These are phyloP conservation scores for Aspergillus vadensis DNA, from an alignment of 2,329 filamentous ascomycete genomes.

Conservation along the genomic window DNA sequence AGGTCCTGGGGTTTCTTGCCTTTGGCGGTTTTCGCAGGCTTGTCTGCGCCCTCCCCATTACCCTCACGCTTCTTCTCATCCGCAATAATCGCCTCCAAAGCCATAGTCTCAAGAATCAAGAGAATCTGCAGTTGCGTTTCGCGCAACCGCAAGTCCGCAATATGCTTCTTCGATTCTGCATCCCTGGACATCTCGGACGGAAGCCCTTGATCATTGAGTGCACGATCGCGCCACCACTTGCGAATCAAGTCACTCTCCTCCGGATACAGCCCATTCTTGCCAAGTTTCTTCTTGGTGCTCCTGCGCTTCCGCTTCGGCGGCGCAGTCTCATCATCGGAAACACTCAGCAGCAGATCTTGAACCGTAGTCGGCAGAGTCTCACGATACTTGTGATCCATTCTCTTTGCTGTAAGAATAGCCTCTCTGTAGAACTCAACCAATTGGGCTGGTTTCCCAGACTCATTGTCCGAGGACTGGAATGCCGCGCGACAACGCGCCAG, in stretches of 20 bases:
- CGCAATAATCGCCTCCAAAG: conserved; percentile 38
- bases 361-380: conserved; percentile 47
- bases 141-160: conserved; percentile 49
- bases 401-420: conserved; percentile 47
- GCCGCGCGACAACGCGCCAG: conserved; percentile 48
- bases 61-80: conserved; percentile 22
- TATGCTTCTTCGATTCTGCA: conserved; percentile 41
- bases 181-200: conserved; percentile 35
- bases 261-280: conserved; percentile 51
- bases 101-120: conserved; percentile 51
- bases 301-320: conserved; percentile 31
- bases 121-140: conserved; percentile 54
- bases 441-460: conserved; percentile 27
- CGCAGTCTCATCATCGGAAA: conserved; percentile 41
- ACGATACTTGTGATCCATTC: conserved; percentile 51
- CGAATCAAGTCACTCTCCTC: conserved; percentile 46
- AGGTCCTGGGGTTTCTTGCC: conserved; percentile 47
- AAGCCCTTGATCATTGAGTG: conserved; percentile 30
- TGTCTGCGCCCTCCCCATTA: conserved; percentile 19
- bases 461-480: conserved; percentile 33
- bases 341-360: conserved; percentile 36
- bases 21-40: conserved; percentile 26
- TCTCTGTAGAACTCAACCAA: conserved; percentile 45
- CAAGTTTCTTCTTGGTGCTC: conserved; percentile 46
- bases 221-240: conserved; percentile 50